phyloP scores from a whole-genome alignment of 257 asterid genomes.

The Ehretia macrophylla region DNA sequence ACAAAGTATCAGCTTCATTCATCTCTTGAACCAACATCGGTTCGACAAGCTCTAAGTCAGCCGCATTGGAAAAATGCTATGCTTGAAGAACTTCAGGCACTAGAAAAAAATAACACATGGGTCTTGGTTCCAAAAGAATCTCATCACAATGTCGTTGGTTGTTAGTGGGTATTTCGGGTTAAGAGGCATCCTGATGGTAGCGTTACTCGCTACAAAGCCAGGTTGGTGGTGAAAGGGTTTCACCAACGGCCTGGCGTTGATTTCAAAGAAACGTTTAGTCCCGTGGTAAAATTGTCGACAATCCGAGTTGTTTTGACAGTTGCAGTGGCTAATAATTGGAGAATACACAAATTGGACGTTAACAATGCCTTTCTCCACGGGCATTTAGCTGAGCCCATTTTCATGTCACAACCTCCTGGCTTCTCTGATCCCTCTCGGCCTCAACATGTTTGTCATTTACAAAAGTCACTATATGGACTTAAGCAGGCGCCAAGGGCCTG shows the following conservation, averaged over 20 bases:
- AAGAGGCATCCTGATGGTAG: background rate
- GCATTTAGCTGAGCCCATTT: background rate
- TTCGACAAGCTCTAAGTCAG: background rate
- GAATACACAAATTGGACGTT: background rate
- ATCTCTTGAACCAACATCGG: background rate
- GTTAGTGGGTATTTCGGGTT: background rate
- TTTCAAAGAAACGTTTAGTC: background rate
- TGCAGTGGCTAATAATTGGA: background rate
- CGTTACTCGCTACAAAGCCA: background rate
- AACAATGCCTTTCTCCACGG: background rate
- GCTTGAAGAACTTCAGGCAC: background rate
- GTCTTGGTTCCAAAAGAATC: background rate
- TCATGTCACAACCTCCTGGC: background rate
- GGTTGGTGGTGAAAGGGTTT: background rate
- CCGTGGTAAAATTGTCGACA: background rate
- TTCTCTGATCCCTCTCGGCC: background rate
- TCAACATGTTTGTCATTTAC: background rate
- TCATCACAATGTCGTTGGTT: background rate
- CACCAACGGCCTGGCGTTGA: background rate
- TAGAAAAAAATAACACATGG: background rate
- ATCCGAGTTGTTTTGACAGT: background rate
- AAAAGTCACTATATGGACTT: background rate
- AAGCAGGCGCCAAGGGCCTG: background rate
- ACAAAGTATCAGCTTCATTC: background rate
- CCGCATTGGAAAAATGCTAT: background rate